Conservation (phyloP, 768 basidiomycete genomes). For the Collybiopsis luxurians region DNA sequence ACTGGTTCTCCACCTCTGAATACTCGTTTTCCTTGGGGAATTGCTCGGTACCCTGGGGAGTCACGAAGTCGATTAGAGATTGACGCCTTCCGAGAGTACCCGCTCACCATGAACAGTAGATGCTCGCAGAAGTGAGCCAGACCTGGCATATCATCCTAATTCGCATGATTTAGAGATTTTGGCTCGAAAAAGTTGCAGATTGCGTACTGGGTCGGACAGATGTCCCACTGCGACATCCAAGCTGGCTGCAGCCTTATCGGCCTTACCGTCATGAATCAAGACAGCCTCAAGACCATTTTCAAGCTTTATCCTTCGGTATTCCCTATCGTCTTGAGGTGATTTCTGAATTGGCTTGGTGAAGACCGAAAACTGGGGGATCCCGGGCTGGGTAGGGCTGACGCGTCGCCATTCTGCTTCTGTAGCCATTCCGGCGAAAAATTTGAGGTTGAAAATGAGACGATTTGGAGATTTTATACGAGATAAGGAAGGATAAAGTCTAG, state of each 20-base stretch:
- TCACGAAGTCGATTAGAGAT: background rate
- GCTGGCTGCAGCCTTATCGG: conserved; percentile 94
- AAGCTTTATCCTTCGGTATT: conserved; percentile 80
- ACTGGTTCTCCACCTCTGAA: conserved; percentile 76
- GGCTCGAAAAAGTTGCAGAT: background rate
- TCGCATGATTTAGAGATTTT: conserved; percentile 1
- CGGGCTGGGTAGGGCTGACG: conserved; percentile 19
- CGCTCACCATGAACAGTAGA: conserved; percentile 83
- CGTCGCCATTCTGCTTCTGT: conserved; percentile 31
- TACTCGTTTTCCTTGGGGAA: conserved; percentile 96
- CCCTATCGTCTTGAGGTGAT: conserved; percentile 74
- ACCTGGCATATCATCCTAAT: conserved; percentile 86
- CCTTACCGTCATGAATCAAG: conserved; percentile 76
- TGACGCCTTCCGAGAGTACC: conserved; percentile 2
- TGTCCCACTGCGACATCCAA: conserved; percentile 95
- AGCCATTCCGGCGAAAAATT: conserved; percentile 18
- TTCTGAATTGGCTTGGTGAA: conserved; percentile 64
- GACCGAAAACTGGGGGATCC: conserved; percentile 44
- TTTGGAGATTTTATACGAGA: background rate
- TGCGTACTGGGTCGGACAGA: conserved; percentile 83
- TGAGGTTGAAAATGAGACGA: background rate
- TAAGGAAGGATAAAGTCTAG: background rate
- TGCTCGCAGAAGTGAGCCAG: conserved; percentile 97
- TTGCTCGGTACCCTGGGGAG: conserved; percentile 69
- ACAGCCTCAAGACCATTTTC: conserved; percentile 87